A percentile compares a stretch with the other conserved stretches of the same genome.
Conservation (phyloP, 495 filamentous ascomycete species). For the Xylaria sp. region DNA sequence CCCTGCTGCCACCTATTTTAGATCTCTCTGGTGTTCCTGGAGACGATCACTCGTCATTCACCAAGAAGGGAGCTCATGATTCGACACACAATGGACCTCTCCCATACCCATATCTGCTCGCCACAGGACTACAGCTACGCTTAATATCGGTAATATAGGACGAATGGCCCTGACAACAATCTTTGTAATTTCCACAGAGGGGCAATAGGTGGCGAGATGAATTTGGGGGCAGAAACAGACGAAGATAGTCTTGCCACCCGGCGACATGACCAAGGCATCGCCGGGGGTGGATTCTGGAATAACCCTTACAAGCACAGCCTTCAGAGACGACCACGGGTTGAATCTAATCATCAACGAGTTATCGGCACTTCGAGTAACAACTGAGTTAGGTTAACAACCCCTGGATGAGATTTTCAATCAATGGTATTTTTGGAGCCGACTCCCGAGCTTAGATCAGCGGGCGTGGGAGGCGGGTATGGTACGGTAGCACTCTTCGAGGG, state of each 20-base stretch:
- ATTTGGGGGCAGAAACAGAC: conserved; percentile 2
- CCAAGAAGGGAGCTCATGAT: not conserved
- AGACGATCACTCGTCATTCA: not conserved
- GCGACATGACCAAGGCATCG: not conserved
- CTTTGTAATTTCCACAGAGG: not conserved
- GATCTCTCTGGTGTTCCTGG: not conserved
- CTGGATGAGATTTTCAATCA: not conserved
- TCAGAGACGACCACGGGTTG: not conserved
- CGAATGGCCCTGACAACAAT: not conserved
- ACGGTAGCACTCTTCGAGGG: not conserved
- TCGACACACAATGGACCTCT: not conserved
- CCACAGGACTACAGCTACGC: not conserved
- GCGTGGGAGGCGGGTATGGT: not conserved
- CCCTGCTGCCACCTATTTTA: not conserved
- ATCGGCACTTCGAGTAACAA: not conserved
- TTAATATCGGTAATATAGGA: not conserved
- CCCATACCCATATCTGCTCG: not conserved
- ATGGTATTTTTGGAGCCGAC: not conserved
- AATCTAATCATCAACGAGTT: not conserved
- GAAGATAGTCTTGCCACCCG: not conserved
- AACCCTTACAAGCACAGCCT: conserved; percentile 9
- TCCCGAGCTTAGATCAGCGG: conserved; percentile 20
- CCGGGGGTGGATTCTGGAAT: not conserved
- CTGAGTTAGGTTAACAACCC: not conserved
- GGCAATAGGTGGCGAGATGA: conserved; percentile 12